Base-by-base conservation (phyloP, 192 early-diverging fungal species). In the Pilobolus umbonatus region DNA sequence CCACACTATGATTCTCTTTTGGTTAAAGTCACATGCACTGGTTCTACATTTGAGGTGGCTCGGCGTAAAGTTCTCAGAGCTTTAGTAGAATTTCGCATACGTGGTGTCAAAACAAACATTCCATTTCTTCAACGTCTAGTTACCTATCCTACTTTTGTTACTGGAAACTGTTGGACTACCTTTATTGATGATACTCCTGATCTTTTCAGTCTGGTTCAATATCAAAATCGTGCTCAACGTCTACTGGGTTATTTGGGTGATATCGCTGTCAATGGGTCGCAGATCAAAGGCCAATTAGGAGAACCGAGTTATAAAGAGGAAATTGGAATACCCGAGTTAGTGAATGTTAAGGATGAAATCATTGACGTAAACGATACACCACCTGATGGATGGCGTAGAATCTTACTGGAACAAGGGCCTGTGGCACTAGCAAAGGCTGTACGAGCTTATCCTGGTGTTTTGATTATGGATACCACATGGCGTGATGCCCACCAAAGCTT, bases 401-500 rank as follows among this genome's bases (percentile, higher is more conserved):
- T 98, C 34, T 75, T 95, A 35, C 61, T 94, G 38, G 79, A 88
- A 34, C 64, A 88, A 62, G 95, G 95, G n/a, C 88, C 93, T 0
- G 87, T 85, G 50, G 95, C 86, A 8, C 96, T 98, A 74, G 90
- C 90, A 49, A 83, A 84, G 64, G 93, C 95, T 14, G 84, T 95
- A 2, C 82, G 95, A 15, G 81, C 76, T 21, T 92, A 98, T 71
- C 75, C 80, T 32, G 92, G 92, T 51, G 81, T 88, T 11, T 76
- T 98, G 51, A 82, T 98, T 56, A 98, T 93, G 84, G 95, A 98
- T 70, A 98, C 95, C 14, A 98, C 93, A 12, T 96, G 94, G 95
- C 80, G 89, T 69, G 93, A 94, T 72, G 93, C 93, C 32, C 95
- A 98, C 68, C 95, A 98, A 78, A 86, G 83, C 75, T 79, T 98